phyloP scores from a whole-genome alignment of 2,329 filamentous ascomycete genomes.

The Sporothrix pseudoabietina region DNA sequence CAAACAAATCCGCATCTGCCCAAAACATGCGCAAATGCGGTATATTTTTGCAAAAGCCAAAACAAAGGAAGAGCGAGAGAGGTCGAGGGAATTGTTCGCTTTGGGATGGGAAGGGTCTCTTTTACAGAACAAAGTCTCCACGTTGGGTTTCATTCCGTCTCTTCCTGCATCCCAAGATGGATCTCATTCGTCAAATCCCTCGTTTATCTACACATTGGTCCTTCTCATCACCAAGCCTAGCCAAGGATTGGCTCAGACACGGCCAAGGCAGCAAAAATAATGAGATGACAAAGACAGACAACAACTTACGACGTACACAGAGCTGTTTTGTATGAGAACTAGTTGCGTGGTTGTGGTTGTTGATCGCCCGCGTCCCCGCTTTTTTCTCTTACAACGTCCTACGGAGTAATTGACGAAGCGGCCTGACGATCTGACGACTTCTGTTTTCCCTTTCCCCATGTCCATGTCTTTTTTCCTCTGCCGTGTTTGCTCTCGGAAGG shows the following conservation, averaged over 20 bases:
- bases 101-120: neutral
- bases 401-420: neutral
- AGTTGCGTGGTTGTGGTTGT: constrained; percentile 13
- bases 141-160: constrained; percentile 23
- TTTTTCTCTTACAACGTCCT: constrained; percentile 3
- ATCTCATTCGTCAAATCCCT: neutral
- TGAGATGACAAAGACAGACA: neutral
- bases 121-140: neutral
- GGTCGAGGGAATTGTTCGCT: neutral
- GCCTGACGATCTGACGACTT: neutral
- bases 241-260: constrained; percentile 26
- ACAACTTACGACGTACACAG: neutral
- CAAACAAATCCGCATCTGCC: neutral
- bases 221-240: constrained; percentile 6
- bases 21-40: neutral
- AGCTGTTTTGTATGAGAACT: neutral
- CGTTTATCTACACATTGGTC: neutral
- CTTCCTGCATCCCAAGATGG: neutral
- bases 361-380: constrained; percentile 10
- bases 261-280: constrained; percentile 30
- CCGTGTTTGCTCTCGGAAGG: constrained; percentile 15
- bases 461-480: neutral
- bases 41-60: neutral
- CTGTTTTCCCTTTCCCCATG: neutral
- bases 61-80: neutral